Conservation (phyloP, 805 yeast species). For the Candida sithepensis region DNA sequence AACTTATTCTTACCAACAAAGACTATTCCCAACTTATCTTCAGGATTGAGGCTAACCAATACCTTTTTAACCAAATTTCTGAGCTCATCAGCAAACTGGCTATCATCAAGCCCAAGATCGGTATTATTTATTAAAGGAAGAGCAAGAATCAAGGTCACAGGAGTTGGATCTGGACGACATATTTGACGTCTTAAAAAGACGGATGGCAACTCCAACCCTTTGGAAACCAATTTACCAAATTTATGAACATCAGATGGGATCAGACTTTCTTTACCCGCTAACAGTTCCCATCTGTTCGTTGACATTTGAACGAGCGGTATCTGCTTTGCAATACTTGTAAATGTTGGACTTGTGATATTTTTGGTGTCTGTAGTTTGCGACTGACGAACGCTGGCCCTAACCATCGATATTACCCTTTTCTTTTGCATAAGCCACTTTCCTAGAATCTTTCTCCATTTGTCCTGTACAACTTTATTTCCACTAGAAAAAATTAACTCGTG, state of each 20-base stretch:
- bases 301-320: constrained; percentile 45
- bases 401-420: constrained; percentile 1
- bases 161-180: constrained; percentile 36
- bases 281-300: constrained; percentile 45
- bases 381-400: too few relatives aligned
- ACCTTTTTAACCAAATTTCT: constrained; percentile 9
- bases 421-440: constrained; percentile 16
- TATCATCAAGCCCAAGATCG: constrained; percentile 16
- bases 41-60: constrained; percentile 13
- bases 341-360: background rate
- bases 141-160: constrained; percentile 23
- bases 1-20: constrained; percentile 21
- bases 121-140: constrained; percentile 22
- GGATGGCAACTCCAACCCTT: constrained; percentile 41
- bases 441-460: constrained; percentile 27
- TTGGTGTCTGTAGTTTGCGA: too few relatives aligned
- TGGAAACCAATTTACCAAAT: constrained; percentile 34
- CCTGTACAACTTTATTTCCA: constrained; percentile 20
- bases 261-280: constrained; percentile 28
- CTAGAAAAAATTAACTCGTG: constrained; percentile 23
- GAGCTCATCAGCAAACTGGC: constrained; percentile 18
- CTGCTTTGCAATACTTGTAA: constrained; percentile 8
- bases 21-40: constrained; percentile 28
- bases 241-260: constrained; percentile 39
- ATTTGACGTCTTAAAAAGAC: constrained; percentile 35